These are phyloP conservation scores for Cyberlindnera xishuangbannaensis DNA, from an alignment of 805 yeast species.

Conservation along the genomic window DNA sequence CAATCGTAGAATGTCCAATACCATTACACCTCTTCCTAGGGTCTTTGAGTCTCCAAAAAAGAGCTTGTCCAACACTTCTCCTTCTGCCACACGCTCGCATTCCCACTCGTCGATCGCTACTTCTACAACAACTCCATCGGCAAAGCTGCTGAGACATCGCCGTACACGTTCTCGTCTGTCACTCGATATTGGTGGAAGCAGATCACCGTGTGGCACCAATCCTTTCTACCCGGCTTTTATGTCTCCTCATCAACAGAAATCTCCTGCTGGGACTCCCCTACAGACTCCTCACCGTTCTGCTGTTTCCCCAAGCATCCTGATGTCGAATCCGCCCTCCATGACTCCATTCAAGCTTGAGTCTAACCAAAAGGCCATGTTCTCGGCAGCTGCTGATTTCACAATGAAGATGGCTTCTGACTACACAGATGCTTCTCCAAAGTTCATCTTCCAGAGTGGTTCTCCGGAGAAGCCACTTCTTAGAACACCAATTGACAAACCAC, in stretches of 20 bases:
- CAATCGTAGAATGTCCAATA: conserved; percentile 14
- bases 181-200: conserved; percentile 8
- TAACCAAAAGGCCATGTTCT: too few species aligned
- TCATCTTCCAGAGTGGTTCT: background rate
- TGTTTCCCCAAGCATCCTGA: conserved; percentile 22
- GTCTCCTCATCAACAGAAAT: conserved; percentile 31
- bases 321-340: conserved; percentile 4
- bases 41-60: conserved; percentile 14
- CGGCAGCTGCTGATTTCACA: conserved; percentile 26
- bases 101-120: conserved; percentile 4
- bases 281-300: conserved; percentile 20
- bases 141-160: conserved; percentile 15
- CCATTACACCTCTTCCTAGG: conserved; percentile 15
- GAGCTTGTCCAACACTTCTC: conserved; percentile 4
- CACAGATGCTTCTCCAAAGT: background rate
- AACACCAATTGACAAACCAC: background rate
- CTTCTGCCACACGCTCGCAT: conserved; percentile 6
- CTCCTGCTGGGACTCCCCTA: conserved; percentile 21
- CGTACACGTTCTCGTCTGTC: conserved; percentile 17
- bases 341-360: background rate
- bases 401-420: conserved; percentile 22
- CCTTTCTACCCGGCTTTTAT: conserved; percentile 40
- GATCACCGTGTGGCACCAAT: conserved; percentile 36
- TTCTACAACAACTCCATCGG: conserved; percentile 2
- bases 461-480: conserved; percentile 3